Conservation (phyloP, 2,329 filamentous ascomycete species). For the Penicillium janthinellum region DNA sequence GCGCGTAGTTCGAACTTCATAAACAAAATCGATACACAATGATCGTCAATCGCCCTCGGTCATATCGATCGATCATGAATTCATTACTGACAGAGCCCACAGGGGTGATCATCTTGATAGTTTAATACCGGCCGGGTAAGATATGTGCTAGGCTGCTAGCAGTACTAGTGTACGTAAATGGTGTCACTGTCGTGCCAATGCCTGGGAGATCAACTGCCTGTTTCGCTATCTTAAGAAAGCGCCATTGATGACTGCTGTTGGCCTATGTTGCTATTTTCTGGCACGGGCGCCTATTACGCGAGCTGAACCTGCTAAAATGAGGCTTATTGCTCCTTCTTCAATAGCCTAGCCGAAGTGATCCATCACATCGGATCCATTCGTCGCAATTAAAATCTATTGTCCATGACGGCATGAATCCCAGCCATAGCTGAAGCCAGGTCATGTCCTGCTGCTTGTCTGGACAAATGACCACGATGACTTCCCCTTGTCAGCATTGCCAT, state of each 20-base stretch:
- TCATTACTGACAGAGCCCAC: constrained; percentile 22
- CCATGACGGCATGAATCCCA: neutral
- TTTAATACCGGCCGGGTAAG: constrained; percentile 1
- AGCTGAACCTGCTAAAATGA: too few relatives aligned
- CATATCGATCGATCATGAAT: constrained; percentile 20
- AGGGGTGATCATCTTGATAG: constrained; percentile 19
- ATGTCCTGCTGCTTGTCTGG: neutral
- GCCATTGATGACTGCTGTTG: neutral
- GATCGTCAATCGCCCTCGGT: constrained; percentile 15
- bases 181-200: neutral
- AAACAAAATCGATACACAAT: constrained; percentile 7
- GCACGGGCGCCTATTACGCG: too few relatives aligned
- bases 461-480: neutral
- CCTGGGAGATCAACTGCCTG: neutral
- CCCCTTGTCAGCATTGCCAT: constrained; percentile 5
- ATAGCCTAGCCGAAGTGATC: neutral
- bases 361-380: neutral
- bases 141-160: constrained; percentile 3
- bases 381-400: neutral
- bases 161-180: neutral
- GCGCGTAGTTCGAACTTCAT: constrained; percentile 8
- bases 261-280: neutral
- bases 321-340: neutral
- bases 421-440: too few relatives aligned
- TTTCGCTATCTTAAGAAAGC: neutral